These are phyloP conservation scores for Coniophora puteana DNA, from an alignment of 1,284 basidiomycete species.

Conservation along the genomic window DNA sequence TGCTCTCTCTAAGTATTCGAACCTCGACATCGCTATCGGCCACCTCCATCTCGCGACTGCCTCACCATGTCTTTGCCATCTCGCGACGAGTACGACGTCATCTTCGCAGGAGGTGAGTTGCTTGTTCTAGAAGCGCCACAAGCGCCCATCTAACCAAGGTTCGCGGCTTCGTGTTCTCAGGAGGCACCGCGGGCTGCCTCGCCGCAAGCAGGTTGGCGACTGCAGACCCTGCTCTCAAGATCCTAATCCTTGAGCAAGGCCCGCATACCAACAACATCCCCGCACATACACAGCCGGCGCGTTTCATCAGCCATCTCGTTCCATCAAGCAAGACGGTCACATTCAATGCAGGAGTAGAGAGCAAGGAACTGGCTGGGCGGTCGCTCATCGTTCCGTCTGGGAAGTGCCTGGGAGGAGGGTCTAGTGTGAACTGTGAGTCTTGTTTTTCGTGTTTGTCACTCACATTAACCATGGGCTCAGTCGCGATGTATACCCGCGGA, in stretches of 20 bases:
- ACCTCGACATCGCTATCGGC: too few relatives aligned
- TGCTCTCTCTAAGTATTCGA: too few relatives aligned
- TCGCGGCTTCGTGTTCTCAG: constrained; percentile 15
- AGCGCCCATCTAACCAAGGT: neutral
- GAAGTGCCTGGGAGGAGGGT: constrained; percentile 52
- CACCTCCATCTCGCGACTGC: too few relatives aligned
- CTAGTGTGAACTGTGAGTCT: constrained; percentile 52
- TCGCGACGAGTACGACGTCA: constrained; percentile 19
- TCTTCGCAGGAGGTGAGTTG: constrained; percentile 20
- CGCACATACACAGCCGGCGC: constrained; percentile 48
- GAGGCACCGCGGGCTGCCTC: constrained; percentile 37
- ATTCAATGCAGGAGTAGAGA: constrained; percentile 38
- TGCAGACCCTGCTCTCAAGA: constrained; percentile 36
- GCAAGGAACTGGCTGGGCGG: constrained; percentile 41
- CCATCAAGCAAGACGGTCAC: constrained; percentile 39
- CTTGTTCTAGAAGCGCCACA: constrained; percentile 6
- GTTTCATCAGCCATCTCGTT: constrained; percentile 37
- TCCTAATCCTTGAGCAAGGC: constrained; percentile 44
- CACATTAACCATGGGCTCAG: constrained; percentile 23
- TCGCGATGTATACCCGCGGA: constrained; percentile 48
- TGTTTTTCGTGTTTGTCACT: neutral
- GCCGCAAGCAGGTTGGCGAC: constrained; percentile 37
- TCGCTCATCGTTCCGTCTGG: constrained; percentile 38
- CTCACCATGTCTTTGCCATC: too few relatives aligned
- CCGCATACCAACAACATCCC: constrained; percentile 38